These are phyloP conservation scores for Saksenaea oblongispora DNA, from an alignment of 371 early-diverging fungal genomes.

Conservation along the genomic window DNA sequence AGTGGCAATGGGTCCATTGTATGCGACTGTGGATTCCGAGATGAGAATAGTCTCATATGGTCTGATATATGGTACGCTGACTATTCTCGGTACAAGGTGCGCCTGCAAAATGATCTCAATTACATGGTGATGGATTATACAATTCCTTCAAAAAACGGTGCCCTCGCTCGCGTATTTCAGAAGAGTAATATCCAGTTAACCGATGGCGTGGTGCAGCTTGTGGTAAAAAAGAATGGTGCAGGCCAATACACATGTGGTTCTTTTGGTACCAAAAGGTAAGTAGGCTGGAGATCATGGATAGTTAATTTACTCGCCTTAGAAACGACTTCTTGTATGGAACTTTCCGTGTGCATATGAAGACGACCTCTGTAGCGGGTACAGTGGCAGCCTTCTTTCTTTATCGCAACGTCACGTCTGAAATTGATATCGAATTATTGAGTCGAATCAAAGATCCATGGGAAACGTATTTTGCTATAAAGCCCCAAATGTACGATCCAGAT, in stretches of 20 bases:
- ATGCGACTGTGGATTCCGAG: slow-evolving; percentile 41
- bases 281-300: background rate
- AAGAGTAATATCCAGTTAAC: slow-evolving; percentile 30
- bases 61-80: slow-evolving; percentile 42
- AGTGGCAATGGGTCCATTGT: slow-evolving; percentile 11
- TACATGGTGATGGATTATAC: slow-evolving; percentile 43
- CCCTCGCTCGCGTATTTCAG: slow-evolving; percentile 32
- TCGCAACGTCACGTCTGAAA: slow-evolving; percentile 36
- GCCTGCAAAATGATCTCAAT: slow-evolving; percentile 27
- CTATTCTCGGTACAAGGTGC: slow-evolving; percentile 23
- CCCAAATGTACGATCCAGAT: slow-evolving; percentile 37
- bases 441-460: slow-evolving; percentile 29
- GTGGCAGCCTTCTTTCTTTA: slow-evolving; percentile 45
- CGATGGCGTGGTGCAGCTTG: slow-evolving; percentile 22
- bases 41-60: slow-evolving; percentile 38
- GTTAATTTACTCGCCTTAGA: background rate
- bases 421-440: slow-evolving; percentile 48
- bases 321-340: slow-evolving; percentile 36
- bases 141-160: slow-evolving; percentile 26
- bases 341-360: slow-evolving; percentile 38
- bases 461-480: slow-evolving; percentile 41
- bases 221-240: slow-evolving; percentile 12
- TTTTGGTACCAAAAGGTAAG: slow-evolving; percentile 40
- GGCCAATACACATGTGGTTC: slow-evolving; percentile 30
- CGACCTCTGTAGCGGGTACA: slow-evolving; percentile 34